Conservation (phyloP, 306 rosid species). For the Alnus rubra region DNA sequence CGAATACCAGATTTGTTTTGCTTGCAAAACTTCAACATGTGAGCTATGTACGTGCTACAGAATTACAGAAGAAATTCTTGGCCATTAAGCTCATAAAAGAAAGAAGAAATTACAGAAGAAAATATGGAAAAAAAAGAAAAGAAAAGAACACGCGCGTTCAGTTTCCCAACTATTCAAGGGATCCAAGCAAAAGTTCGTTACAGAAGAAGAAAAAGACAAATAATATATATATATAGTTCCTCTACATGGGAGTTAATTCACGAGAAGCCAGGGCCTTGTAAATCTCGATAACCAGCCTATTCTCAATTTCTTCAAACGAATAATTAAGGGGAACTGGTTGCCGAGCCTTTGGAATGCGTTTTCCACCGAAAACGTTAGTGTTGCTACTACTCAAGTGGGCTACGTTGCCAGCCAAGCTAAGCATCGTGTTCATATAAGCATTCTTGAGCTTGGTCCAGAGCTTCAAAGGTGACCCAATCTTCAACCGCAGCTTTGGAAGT, state of each 20-base stretch:
- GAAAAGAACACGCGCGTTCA: no score
- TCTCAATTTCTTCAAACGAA: constrained; percentile 40
- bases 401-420: constrained; percentile 36
- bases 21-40: not conserved
- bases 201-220: not conserved
- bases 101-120: not conserved
- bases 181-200: not conserved
- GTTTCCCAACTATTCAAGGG: not conserved
- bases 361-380: constrained; percentile 30
- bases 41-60: not conserved
- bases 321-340: constrained; percentile 8
- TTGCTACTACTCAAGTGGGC: constrained; percentile 24
- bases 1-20: no score
- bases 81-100: not conserved
- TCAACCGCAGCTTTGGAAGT: constrained; percentile 37
- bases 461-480: constrained; percentile 47
- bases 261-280: constrained; percentile 47
- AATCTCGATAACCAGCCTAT: constrained; percentile 55
- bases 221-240: not conserved
- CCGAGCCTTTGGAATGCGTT: constrained; percentile 33
- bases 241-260: not conserved
- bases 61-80: not conserved
- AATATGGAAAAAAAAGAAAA: not conserved
- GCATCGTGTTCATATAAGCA: constrained; percentile 47
- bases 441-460: constrained; percentile 42